Conservation (phyloP, 2,329 filamentous ascomycete species). For the Zasmidium citrigriseum region DNA sequence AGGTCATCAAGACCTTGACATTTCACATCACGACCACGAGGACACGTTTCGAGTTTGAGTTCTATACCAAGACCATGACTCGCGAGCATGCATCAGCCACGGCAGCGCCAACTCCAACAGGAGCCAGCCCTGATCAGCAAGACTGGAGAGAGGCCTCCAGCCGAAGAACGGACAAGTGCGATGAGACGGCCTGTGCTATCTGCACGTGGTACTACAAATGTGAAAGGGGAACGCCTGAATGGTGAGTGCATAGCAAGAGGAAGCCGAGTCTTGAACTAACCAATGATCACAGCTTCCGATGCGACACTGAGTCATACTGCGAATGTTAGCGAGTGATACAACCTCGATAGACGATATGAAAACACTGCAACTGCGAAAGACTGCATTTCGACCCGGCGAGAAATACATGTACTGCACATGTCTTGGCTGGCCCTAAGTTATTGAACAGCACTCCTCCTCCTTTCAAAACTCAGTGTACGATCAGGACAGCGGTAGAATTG, state of each 20-base stretch:
- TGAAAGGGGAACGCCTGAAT: constrained; percentile 1
- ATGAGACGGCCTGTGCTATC: constrained; percentile 19
- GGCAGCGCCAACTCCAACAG: constrained; percentile 1
- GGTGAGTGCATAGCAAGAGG: constrained; percentile 6
- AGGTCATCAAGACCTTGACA: constrained; percentile 13
- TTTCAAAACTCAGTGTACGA: no score
- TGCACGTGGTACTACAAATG: constrained; percentile 17
- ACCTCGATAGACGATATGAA: no score
- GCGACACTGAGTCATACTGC: constrained; percentile 22
- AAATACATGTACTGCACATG: no score
- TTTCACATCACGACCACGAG: constrained; percentile 16
- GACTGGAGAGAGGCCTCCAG: background rate
- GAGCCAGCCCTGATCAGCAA: background rate
- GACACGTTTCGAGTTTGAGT: constrained; percentile 16
- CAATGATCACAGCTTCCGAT: constrained; percentile 15
- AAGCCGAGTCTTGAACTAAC: background rate
- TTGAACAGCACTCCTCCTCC: background rate
- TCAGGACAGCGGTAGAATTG: no score
- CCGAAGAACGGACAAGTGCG: constrained; percentile 8
- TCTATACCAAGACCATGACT: constrained; percentile 15
- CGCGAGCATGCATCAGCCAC: background rate
- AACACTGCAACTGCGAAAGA: no score
- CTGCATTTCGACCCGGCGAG: no score
- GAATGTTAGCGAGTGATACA: constrained; percentile 13
- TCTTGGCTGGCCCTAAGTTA: background rate